Conservation (phyloP, 495 filamentous ascomycete genomes). For the Trichoderma asperelloides region DNA sequence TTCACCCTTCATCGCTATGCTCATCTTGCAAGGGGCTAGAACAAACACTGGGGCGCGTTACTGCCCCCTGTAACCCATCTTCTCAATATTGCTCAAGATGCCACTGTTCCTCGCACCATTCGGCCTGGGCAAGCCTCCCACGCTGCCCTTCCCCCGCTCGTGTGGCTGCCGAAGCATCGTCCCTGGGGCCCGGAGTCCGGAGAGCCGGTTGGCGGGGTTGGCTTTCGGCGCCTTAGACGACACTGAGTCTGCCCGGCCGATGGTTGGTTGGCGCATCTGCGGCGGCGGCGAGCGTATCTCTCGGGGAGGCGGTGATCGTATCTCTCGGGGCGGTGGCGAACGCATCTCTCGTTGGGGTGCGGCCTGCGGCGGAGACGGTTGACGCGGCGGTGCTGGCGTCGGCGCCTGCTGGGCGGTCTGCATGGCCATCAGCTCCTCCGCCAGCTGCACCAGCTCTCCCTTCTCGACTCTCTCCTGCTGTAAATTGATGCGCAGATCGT, state of each 20-base stretch:
- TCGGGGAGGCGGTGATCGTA: too few species aligned
- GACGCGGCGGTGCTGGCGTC: constrained; percentile 11
- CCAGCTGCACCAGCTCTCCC: constrained; percentile 82
- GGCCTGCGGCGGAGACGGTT: constrained; percentile 4
- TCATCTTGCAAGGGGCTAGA: too few species aligned
- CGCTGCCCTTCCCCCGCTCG: constrained; percentile 33
- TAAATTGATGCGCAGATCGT: constrained; percentile 51
- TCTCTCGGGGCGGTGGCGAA: too few species aligned
- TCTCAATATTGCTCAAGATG: constrained; percentile 65
- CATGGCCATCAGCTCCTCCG: constrained; percentile 78
- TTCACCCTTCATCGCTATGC: not conserved
- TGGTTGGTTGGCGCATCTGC: constrained; percentile 10
- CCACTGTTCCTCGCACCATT: constrained; percentile 42
- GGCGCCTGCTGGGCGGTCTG: constrained; percentile 18
- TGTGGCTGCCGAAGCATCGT: constrained; percentile 40
- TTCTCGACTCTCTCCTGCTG: constrained; percentile 84
- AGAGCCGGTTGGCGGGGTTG: not conserved
- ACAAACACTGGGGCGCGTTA: not conserved
- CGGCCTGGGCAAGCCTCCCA: constrained; percentile 32
- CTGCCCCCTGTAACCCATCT: constrained; percentile 45
- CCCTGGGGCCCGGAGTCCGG: constrained; percentile 3
- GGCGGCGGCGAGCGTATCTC: not conserved
- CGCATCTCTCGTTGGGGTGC: not conserved
- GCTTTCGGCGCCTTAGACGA: constrained; percentile 5
- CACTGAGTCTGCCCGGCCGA: constrained; percentile 6